Base-by-base conservation (phyloP, 441 rosid genomes). In the Daphne laureola region DNA sequence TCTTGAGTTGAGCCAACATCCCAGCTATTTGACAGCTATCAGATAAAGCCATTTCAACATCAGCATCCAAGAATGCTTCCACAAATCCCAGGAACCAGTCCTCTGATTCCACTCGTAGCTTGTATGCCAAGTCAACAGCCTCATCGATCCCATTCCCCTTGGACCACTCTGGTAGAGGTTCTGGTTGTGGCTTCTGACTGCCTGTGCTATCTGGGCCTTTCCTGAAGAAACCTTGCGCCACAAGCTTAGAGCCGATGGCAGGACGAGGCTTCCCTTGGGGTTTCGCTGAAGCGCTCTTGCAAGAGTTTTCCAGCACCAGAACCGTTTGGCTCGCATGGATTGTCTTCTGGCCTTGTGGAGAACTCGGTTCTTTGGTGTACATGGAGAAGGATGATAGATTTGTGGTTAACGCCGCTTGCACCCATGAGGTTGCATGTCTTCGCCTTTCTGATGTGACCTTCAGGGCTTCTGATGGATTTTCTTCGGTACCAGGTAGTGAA, bases 51-150 rank as follows among this genome's bases (percentile, higher is more conserved):
- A 77, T 59, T 56, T 82, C 82, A 14, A 77, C 80, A 1, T 87
- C 95, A 0, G 83, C 82, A 53, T 90, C 97, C 70, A 93, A 73
- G 82, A 93, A 85, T 58, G 75, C 79, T 71, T 90, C 97, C 14
- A 93, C 84, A 17, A 80, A 93, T 53, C 90, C 82, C 64, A 93
- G 52, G 76, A 93, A 93, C 99, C 99, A 93, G 55, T 83, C 93
- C 66, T 78, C 92, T 12, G 91, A 85, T 46, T 89, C 86, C 80
- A 64, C 72, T 65, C 55, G 81, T 59, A 93, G 63, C 86, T 68
- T 73, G 63, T 79, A 89, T 1, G 89, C 90, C 48, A 93, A 65
- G 73, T 85, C 96, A 38, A 75, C 87, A 5, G 90, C 74, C 67
- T 90, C 90, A 9, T 74, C 82, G 0, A 90, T 82, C 55, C 95